phyloP scores from a whole-genome alignment of 345 rosid species.

The Populus nigra region DNA sequence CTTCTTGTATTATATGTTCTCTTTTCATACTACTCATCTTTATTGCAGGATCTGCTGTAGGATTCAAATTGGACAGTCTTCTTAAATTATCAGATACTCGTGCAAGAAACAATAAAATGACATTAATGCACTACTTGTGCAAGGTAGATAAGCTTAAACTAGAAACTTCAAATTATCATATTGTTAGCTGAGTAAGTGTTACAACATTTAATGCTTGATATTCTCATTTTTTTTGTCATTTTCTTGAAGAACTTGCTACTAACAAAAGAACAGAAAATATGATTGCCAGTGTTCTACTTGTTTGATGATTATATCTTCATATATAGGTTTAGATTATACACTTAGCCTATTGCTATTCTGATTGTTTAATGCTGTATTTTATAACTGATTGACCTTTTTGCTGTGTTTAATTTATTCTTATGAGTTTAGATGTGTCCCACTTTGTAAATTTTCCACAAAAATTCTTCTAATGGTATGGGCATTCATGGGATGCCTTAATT shows the following conservation, averaged over 20 bases:
- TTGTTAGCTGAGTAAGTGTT: no score
- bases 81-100: slow-evolving; percentile 95
- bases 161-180: slow-evolving; percentile 2
- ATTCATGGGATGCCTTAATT: background rate
- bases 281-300: background rate
- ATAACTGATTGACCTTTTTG: background rate
- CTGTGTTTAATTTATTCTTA: background rate
- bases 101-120: slow-evolving; percentile 93
- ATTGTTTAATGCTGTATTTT: background rate
- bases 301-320: background rate
- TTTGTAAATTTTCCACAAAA: background rate
- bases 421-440: background rate
- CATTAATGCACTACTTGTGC: slow-evolving; percentile 93
- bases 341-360: background rate
- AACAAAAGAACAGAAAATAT: background rate
- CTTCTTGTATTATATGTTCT: background rate
- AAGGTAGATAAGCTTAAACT: slow-evolving; percentile 54
- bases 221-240: background rate
- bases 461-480: background rate
- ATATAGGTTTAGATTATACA: background rate
- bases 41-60: slow-evolving; percentile 85
- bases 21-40: slow-evolving; percentile 3
- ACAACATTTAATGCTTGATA: background rate
- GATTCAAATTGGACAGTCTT: slow-evolving; percentile 97
- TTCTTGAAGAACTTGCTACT: background rate